phyloP scores from a whole-genome alignment of 108 stramenopile genomes.

The Nitzschia sp. region DNA sequence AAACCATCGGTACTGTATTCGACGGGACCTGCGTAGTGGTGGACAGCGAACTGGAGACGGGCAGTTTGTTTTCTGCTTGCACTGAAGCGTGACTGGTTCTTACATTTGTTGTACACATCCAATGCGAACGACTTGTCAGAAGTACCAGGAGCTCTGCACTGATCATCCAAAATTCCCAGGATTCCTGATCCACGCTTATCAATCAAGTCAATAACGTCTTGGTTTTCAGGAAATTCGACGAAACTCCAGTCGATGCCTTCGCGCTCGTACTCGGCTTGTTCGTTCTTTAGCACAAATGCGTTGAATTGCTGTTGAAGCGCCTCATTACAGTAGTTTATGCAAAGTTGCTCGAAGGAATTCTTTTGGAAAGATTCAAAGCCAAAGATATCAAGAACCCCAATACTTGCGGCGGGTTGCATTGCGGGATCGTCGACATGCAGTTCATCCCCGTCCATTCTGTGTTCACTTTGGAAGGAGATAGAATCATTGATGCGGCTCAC shows the following conservation, averaged over 20 bases:
- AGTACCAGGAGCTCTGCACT: conserved; percentile 70
- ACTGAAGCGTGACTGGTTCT: conserved; percentile 55
- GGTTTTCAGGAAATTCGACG: conserved; percentile 95
- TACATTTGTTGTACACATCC: conserved; percentile 62
- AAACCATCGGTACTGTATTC: conserved; percentile 85
- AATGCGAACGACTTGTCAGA: conserved; percentile 68
- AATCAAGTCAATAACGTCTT: conserved; percentile 94
- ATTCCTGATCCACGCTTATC: conserved; percentile 78
- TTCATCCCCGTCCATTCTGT: conserved; percentile 16
- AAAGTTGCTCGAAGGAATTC: conserved; percentile 93
- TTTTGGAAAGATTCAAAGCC: conserved; percentile 94
- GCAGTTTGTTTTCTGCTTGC: conserved; percentile 65
- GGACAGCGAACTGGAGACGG: conserved; percentile 61
- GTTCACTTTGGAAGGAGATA: conserved; percentile 41
- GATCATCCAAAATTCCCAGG: conserved; percentile 81
- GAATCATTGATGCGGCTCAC: conserved; percentile 86
- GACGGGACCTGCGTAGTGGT: conserved; percentile 89
- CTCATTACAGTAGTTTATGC: conserved; percentile 97
- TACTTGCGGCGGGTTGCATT: conserved; percentile 45
- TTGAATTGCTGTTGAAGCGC: conserved; percentile 93
- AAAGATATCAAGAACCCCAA: conserved; percentile 97
- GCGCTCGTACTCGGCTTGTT: conserved; percentile 84
- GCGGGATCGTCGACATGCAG: conserved; percentile 9
- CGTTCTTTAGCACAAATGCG: conserved; percentile 78
- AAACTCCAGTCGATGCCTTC: conserved; percentile 85